Percentiles rank a stretch among this genome's conserved stretches.
These are phyloP conservation scores for Lichtheimia corymbifera DNA, from an alignment of 371 early-diverging fungal genomes.

Conservation along the genomic window DNA sequence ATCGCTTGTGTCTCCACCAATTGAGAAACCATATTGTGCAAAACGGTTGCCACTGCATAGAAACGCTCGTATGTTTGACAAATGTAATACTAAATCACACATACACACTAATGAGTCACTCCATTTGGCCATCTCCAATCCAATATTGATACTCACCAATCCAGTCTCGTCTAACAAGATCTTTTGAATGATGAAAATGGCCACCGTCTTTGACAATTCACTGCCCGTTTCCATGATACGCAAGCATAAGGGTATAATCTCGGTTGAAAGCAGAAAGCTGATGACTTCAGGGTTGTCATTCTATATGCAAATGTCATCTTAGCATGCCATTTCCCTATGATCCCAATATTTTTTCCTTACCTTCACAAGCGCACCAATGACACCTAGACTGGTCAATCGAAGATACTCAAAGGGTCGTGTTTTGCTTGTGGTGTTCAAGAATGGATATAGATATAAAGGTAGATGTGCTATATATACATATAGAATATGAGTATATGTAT, in stretches of 20 bases:
- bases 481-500: background rate
- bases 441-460: conserved; percentile 96
- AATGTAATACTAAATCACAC: conserved; percentile 69
- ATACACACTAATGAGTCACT: conserved; percentile 16
- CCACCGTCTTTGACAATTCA: conserved; percentile 97
- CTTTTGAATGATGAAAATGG: conserved; percentile 97
- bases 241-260: conserved; percentile 97
- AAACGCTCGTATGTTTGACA: conserved; percentile 98
- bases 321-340: background rate
- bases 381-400: conserved; percentile 91
- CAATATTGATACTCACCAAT: conserved; percentile 52
- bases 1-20: conserved; percentile 85
- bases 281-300: conserved; percentile 95
- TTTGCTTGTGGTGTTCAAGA: conserved; percentile 96
- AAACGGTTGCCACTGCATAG: conserved; percentile 93
- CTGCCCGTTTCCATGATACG: conserved; percentile 98
- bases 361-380: conserved; percentile 96
- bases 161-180: conserved; percentile 96
- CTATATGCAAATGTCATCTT: conserved; percentile 32
- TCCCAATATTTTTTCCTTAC: conserved; percentile 30
- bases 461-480: conserved; percentile 75
- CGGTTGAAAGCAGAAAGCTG: conserved; percentile 93
- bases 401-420: conserved; percentile 94
- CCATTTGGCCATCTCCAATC: conserved; percentile 92
- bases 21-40: conserved; percentile 94